phyloP scores from a whole-genome alignment of 1,284 basidiomycete species.

The Trichosporon sp. region DNA sequence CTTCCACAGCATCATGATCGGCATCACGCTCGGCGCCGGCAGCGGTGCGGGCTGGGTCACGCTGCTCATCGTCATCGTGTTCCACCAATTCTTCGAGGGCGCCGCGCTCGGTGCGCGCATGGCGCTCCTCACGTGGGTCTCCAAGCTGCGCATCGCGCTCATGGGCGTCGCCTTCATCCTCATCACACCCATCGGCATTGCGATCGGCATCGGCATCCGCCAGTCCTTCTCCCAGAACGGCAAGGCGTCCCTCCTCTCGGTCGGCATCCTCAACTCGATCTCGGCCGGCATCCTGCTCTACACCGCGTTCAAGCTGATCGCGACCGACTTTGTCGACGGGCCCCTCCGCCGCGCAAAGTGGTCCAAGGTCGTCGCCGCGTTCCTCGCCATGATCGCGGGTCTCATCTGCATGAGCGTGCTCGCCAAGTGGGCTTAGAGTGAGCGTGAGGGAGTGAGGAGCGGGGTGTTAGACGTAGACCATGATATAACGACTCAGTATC shows the following conservation, averaged over 20 bases:
- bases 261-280: conserved; percentile 39
- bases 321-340: conserved; percentile 30
- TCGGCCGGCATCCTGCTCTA: conserved; percentile 29
- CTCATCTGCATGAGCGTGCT: conserved; percentile 44
- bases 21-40: conserved; percentile 28
- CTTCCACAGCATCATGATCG: conserved; percentile 38
- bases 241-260: conserved; percentile 30
- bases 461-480: background rate
- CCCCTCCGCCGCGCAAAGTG: conserved; percentile 21
- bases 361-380: conserved; percentile 24
- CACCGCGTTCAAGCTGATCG: conserved; percentile 36
- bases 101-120: conserved; percentile 32
- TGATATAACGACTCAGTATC: background rate
- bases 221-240: conserved; percentile 37
- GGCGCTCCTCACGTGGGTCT: conserved; percentile 26
- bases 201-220: conserved; percentile 38
- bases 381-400: conserved; percentile 29
- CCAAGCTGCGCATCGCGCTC: conserved; percentile 15
- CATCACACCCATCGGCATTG: conserved; percentile 33
- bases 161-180: conserved; percentile 31
- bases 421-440: conserved; percentile 44
- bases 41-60: conserved; percentile 28
- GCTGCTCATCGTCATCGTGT: conserved; percentile 31
- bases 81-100: conserved; percentile 30
- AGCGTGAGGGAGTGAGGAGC: background rate